These are phyloP conservation scores for Bruguiera sexangula DNA, from an alignment of 345 rosid species.

Conservation along the genomic window DNA sequence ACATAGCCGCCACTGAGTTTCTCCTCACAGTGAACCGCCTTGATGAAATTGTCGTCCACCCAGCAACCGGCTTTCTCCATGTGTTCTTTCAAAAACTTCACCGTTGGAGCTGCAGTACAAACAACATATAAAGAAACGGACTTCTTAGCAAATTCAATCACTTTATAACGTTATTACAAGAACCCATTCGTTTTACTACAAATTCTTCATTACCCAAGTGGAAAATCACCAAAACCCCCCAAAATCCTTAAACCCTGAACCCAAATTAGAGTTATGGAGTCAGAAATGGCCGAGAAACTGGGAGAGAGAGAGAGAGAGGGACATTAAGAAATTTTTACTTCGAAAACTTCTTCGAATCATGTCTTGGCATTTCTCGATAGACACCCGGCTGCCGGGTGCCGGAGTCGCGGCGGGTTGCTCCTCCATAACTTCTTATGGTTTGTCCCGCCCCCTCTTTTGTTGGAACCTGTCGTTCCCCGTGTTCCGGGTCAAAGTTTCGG, in stretches of 20 bases:
- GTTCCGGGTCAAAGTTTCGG: too few species aligned
- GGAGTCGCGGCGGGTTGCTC: conserved; percentile 18
- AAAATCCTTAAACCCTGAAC: conserved; percentile 26
- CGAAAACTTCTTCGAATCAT: conserved; percentile 53
- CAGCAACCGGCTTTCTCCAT: conserved; percentile 85
- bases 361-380: conserved; percentile 38
- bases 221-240: neutral
- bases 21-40: conserved; percentile 56
- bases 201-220: neutral
- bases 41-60: conserved; percentile 66
- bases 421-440: conserved; percentile 23
- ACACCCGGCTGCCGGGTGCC: conserved; percentile 17
- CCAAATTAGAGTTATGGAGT: conserved; percentile 3
- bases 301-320: neutral
- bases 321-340: conserved; percentile 29
- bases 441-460: too few species aligned
- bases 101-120: conserved; percentile 63
- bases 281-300: neutral
- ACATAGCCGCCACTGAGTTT: conserved; percentile 60
- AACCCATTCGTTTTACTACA: neutral
- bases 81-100: conserved; percentile 77
- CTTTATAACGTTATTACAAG: neutral
- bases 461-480: too few species aligned
- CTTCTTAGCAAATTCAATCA: conserved; percentile 1
- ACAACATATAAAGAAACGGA: neutral